Conservation (phyloP, 495 filamentous ascomycete genomes). For the Hypoxylon lienhwacheense region DNA sequence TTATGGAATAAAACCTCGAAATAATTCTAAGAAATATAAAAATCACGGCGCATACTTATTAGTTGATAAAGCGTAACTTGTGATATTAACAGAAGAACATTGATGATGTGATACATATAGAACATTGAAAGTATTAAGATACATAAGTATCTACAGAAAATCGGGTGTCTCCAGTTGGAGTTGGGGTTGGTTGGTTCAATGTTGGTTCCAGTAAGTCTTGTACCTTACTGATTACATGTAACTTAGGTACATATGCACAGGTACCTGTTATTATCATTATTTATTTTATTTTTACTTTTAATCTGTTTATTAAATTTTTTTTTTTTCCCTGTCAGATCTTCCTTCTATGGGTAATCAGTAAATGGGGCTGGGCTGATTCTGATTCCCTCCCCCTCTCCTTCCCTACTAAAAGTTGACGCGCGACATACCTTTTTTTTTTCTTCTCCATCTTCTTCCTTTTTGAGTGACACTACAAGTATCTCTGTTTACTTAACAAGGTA, state of each 20-base stretch:
- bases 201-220: constrained; percentile 25
- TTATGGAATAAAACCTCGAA: constrained; percentile 1
- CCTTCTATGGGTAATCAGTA: constrained; percentile 30
- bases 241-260: too few relatives aligned
- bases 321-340: too few relatives aligned
- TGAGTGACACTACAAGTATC: constrained; percentile 28
- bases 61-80: constrained; percentile 25
- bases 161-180: constrained; percentile 23
- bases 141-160: neutral
- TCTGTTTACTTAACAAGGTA: constrained; percentile 12
- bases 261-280: constrained; percentile 24
- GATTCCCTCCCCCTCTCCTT: constrained; percentile 7
- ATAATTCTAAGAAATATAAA: neutral
- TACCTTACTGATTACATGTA: constrained; percentile 31
- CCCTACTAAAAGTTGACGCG: constrained; percentile 14
- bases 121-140: constrained; percentile 24
- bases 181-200: too few relatives aligned
- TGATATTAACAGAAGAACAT: constrained; percentile 21
- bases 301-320: too few relatives aligned
- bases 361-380: constrained; percentile 35
- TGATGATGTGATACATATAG: too few relatives aligned
- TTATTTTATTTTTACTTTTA: too few relatives aligned
- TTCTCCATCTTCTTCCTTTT: too few relatives aligned
- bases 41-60: neutral
- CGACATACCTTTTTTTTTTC: too few relatives aligned